phyloP scores from a whole-genome alignment of 2,329 filamentous ascomycete genomes.

The Fusarium caatingaense region DNA sequence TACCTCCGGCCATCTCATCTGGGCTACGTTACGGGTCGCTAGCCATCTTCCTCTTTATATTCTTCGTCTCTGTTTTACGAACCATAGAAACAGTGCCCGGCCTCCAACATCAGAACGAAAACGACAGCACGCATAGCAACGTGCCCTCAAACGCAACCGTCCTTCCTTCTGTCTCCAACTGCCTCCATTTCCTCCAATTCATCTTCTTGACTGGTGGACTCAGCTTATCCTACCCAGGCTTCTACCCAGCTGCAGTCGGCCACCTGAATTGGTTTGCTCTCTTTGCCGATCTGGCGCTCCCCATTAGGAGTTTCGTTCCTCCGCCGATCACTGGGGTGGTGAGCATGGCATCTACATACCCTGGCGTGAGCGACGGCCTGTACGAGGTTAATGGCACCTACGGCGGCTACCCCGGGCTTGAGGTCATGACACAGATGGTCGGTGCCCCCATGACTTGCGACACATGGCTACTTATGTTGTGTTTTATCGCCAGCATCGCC shows the following conservation, averaged over 20 bases:
- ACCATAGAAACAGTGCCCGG: neutral
- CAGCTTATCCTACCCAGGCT: neutral
- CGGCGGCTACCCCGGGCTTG: neutral
- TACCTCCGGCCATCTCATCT: neutral
- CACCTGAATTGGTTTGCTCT: neutral
- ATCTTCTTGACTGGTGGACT: neutral
- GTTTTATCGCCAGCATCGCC: neutral
- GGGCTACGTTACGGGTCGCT: neutral
- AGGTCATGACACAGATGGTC: neutral
- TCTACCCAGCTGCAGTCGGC: neutral
- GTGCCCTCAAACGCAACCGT: neutral
- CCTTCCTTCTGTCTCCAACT: neutral
- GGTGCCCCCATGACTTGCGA: neutral
- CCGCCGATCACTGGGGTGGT: neutral
- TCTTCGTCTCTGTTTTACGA: neutral
- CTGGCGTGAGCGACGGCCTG: neutral
- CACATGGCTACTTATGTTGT: neutral
- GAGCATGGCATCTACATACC: neutral
- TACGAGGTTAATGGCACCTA: neutral
- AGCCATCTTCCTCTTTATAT: neutral
- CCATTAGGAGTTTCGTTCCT: neutral
- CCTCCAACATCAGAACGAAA: neutral
- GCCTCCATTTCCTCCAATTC: neutral
- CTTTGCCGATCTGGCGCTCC: neutral
- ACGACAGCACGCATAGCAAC: rapidly evolving